phyloP scores from a whole-genome alignment of 2,329 filamentous ascomycete genomes.

The Hyphodiscus sp. region DNA sequence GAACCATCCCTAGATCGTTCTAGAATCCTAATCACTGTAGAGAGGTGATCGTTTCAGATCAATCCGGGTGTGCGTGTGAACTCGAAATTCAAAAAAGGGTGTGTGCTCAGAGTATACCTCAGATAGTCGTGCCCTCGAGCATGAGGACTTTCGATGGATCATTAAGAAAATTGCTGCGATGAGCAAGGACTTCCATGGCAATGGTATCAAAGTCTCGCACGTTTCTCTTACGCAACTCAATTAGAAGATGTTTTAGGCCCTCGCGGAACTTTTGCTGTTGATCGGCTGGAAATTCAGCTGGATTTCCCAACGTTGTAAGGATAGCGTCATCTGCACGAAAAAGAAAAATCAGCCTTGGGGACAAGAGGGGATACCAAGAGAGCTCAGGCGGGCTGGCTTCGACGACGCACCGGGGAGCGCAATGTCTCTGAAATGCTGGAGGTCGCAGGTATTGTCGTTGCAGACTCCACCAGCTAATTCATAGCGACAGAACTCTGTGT shows the following conservation, averaged over 20 bases:
- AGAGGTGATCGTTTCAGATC: neutral
- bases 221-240: constrained; percentile 51
- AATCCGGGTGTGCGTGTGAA: neutral
- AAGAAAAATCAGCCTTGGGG: constrained; percentile 32
- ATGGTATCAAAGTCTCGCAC: constrained; percentile 61
- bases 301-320: constrained; percentile 63
- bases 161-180: constrained; percentile 56
- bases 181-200: constrained; percentile 60
- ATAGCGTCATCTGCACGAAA: constrained; percentile 59
- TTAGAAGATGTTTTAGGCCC: constrained; percentile 56
- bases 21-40: neutral
- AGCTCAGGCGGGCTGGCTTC: constrained; percentile 19
- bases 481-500: constrained; percentile 67
- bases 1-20: neutral
- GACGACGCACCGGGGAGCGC: constrained; percentile 65
- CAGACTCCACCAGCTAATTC: constrained; percentile 67
- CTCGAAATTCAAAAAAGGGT: neutral
- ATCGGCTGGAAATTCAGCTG: constrained; percentile 56
- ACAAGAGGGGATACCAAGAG: constrained; percentile 26
- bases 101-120: neutral
- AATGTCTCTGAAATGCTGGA: constrained; percentile 75
- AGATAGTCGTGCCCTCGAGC: constrained; percentile 37
- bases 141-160: constrained; percentile 58
- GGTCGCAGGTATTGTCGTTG: constrained; percentile 64
- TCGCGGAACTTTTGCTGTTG: constrained; percentile 54